Percentiles rank a stretch among this genome's conserved stretches.
Conservation (phyloP, 2,329 filamentous ascomycete species). For the Scorias spongiosa region DNA sequence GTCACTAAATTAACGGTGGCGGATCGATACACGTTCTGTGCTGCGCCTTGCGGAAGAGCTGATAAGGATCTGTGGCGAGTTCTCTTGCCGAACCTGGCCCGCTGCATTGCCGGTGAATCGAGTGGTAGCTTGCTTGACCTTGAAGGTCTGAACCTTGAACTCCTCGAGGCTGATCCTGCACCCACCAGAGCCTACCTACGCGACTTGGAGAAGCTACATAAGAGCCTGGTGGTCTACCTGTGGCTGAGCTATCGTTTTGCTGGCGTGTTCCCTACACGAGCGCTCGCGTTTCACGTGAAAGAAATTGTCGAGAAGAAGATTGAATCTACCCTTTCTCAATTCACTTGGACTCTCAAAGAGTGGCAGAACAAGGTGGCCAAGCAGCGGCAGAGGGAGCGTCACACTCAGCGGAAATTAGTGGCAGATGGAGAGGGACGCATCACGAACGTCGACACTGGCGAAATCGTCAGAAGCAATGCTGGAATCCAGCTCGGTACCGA, state of each 20-base stretch:
- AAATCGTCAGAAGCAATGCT: background rate
- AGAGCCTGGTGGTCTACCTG: constrained; percentile 67
- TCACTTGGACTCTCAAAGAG: constrained; percentile 28
- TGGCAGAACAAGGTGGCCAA: constrained; percentile 10
- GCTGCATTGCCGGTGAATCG: constrained; percentile 51
- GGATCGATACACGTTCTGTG: constrained; percentile 63
- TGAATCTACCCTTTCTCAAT: constrained; percentile 42
- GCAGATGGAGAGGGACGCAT: constrained; percentile 25
- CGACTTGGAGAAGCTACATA: constrained; percentile 64
- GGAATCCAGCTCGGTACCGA: too few relatives aligned
- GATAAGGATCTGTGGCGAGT: constrained; percentile 28
- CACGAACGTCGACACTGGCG: background rate
- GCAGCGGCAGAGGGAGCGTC: constrained; percentile 1
- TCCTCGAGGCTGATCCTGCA: constrained; percentile 45
- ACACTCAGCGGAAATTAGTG: background rate
- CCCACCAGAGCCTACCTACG: constrained; percentile 43
- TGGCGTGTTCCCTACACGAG: constrained; percentile 61
- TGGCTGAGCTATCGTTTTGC: constrained; percentile 87
- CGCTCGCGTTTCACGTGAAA: constrained; percentile 67
- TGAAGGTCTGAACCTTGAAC: constrained; percentile 51
- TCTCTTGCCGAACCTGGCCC: constrained; percentile 50
- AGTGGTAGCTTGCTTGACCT: constrained; percentile 59
- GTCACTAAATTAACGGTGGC: constrained; percentile 50
- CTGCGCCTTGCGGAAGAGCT: constrained; percentile 49
- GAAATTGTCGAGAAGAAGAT: constrained; percentile 62